Percentiles rank a stretch among this genome's conserved stretches.
Conservation (phyloP, 139 green algal genomes). For the Chlamydomonas incerta region DNA sequence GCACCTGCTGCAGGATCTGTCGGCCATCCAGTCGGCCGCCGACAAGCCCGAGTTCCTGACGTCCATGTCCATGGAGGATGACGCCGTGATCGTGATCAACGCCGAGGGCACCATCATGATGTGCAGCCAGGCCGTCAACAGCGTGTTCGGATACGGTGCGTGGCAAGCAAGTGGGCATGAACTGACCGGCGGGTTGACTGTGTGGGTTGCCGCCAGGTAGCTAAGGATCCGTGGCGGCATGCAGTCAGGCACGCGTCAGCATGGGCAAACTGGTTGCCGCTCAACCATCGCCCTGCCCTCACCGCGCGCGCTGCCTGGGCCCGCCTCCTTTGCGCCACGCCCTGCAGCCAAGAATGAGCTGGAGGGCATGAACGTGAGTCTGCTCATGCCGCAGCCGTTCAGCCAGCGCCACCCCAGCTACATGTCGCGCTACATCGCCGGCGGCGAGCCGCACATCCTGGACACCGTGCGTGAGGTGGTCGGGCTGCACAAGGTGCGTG, state of each 20-base stretch:
- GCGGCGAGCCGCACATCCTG: conserved; percentile 51
- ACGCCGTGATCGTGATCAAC: conserved; percentile 51
- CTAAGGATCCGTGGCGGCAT: too few relatives aligned
- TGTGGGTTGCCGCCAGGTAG: too few relatives aligned
- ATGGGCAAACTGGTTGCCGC: too few relatives aligned
- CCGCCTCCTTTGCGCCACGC: too few relatives aligned
- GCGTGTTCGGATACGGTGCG: conserved; percentile 48
- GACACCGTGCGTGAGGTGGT: conserved; percentile 56
- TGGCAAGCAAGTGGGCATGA: too few relatives aligned
- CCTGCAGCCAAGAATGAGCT: conserved; percentile 31
- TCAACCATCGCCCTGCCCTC: conserved; percentile 21
- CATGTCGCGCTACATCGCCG: conserved; percentile 38
- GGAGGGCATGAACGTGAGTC: conserved; percentile 31
- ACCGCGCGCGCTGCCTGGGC: conserved; percentile 29
- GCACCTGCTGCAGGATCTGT: too few relatives aligned
- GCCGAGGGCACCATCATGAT: conserved; percentile 50
- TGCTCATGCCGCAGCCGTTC: conserved; percentile 27
- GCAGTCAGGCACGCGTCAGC: too few relatives aligned
- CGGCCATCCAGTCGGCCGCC: too few relatives aligned
- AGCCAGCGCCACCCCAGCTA: conserved; percentile 40
- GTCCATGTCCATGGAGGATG: conserved; percentile 40
- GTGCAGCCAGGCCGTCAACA: conserved; percentile 25
- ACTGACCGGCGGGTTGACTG: too few relatives aligned
- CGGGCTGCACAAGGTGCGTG: conserved; percentile 47
- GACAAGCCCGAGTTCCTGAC: conserved; percentile 48